phyloP scores from a whole-genome alignment of 164 flowering plant species.

The Nelumbo lutea region DNA sequence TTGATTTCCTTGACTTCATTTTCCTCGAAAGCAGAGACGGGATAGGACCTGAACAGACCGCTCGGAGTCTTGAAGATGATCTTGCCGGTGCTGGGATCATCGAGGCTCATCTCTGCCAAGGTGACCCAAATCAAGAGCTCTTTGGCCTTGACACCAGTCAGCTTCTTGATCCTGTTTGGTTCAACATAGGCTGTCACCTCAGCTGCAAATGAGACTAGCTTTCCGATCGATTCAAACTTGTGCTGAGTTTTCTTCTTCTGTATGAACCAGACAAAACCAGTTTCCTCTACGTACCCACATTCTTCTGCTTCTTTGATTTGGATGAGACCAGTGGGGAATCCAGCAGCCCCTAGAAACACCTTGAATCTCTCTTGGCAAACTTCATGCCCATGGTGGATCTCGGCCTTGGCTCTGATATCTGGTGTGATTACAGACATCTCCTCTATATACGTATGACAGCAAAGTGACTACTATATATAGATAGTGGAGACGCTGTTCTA shows the following conservation, averaged over 20 bases:
- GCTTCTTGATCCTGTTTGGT: constrained; percentile 27
- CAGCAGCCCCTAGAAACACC: not conserved
- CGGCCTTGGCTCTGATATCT: too few species aligned
- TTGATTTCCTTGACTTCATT: too few species aligned
- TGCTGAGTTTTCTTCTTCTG: constrained; percentile 34
- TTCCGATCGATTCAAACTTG: constrained; percentile 27
- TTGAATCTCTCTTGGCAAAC: constrained; percentile 9
- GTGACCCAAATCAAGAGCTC: constrained; percentile 34
- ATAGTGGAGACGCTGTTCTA: too few species aligned
- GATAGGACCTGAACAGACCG: constrained; percentile 31
- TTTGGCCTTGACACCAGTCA: constrained; percentile 38
- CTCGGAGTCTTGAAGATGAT: constrained; percentile 33
- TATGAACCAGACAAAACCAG: constrained; percentile 38
- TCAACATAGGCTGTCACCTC: constrained; percentile 23
- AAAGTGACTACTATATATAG: too few species aligned
- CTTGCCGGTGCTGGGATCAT: constrained; percentile 25
- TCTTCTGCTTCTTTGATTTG: constrained; percentile 24
- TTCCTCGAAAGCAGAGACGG: constrained; percentile 4
- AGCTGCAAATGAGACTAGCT: constrained; percentile 25
- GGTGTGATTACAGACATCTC: too few species aligned
- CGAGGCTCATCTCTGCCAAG: constrained; percentile 26
- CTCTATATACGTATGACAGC: too few species aligned
- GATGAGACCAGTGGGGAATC: constrained; percentile 31
- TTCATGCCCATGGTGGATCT: too few species aligned
- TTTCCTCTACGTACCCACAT: constrained; percentile 22